Percentiles rank a stretch among this genome's conserved stretches.
These are phyloP conservation scores for Aureobasidium subglaciale DNA, from an alignment of 2,329 filamentous ascomycete species.

Conservation along the genomic window DNA sequence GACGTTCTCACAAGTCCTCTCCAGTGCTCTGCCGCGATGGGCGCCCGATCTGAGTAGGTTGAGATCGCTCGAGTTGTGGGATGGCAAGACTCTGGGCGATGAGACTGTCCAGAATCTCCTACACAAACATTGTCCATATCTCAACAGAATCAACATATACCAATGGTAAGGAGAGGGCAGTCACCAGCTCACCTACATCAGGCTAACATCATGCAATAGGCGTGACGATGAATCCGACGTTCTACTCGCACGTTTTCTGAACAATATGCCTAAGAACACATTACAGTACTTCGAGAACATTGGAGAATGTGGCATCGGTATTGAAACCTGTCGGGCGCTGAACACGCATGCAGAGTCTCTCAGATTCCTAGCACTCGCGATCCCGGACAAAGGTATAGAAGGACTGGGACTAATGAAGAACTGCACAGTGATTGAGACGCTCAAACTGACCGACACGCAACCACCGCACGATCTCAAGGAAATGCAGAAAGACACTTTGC, in stretches of 20 bases:
- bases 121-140: constrained; percentile 51
- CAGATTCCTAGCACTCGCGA: constrained; percentile 44
- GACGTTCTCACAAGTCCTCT: constrained; percentile 31
- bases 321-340: constrained; percentile 48
- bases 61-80: constrained; percentile 52
- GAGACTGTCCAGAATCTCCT: constrained; percentile 49
- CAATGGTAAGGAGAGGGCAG: constrained; percentile 31
- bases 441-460: constrained; percentile 43
- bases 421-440: constrained; percentile 42
- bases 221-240: constrained; percentile 44
- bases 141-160: constrained; percentile 55
- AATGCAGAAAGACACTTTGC: constrained; percentile 46
- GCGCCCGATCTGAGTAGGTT: constrained; percentile 52
- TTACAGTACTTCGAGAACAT: constrained; percentile 54
- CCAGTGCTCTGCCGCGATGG: constrained; percentile 51
- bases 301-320: constrained; percentile 48
- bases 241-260: constrained; percentile 53
- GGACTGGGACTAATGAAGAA: constrained; percentile 43
- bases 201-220: constrained; percentile 2
- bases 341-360: constrained; percentile 50
- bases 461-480: constrained; percentile 42
- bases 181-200: too few species aligned
- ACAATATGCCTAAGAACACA: constrained; percentile 48
- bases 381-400: constrained; percentile 43
- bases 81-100: constrained; percentile 53